These are phyloP conservation scores for Xylaria flabelliformis DNA, from an alignment of 495 filamentous ascomycete genomes.

Conservation along the genomic window DNA sequence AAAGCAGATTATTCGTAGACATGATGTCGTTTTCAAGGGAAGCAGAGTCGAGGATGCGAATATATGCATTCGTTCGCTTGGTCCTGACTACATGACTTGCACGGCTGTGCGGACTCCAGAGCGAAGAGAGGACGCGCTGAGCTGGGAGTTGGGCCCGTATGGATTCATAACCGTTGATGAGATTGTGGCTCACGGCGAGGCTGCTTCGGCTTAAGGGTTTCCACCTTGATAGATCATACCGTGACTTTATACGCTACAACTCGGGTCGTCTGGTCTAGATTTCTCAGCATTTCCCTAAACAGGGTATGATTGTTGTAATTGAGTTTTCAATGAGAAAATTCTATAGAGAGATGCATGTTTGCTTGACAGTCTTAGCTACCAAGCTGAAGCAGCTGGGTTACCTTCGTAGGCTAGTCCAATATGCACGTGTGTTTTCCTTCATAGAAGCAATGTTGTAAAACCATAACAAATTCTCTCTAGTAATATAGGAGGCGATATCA, in stretches of 20 bases:
- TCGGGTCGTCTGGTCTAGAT: neutral
- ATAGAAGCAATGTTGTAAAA: neutral
- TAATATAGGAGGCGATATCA: neutral
- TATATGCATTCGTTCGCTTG: constrained; percentile 49
- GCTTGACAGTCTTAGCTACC: neutral
- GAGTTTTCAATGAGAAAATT: neutral
- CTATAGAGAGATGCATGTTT: neutral
- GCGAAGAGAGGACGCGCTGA: constrained; percentile 42
- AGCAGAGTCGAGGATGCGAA: constrained; percentile 51
- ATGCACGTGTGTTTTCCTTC: neutral
- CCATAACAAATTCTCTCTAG: neutral
- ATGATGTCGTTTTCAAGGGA: constrained; percentile 50
- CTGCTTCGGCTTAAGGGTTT: constrained; percentile 24
- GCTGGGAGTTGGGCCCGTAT: constrained; percentile 49
- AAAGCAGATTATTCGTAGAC: constrained; percentile 36
- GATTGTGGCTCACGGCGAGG: constrained; percentile 48
- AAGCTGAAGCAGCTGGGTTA: neutral
- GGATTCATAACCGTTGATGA: constrained; percentile 46
- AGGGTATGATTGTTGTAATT: neutral
- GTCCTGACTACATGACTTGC: constrained; percentile 55
- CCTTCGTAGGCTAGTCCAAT: neutral
- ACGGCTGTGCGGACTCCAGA: constrained; percentile 52
- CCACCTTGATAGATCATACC: constrained; percentile 8
- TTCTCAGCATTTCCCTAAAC: neutral
- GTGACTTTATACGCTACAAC: neutral